Evolutionary conservation across 305 asterid genomes (phyloP), one percentile per base, ranked within the genome.

Genomic region (Fraxinus latifolia): DNA sequence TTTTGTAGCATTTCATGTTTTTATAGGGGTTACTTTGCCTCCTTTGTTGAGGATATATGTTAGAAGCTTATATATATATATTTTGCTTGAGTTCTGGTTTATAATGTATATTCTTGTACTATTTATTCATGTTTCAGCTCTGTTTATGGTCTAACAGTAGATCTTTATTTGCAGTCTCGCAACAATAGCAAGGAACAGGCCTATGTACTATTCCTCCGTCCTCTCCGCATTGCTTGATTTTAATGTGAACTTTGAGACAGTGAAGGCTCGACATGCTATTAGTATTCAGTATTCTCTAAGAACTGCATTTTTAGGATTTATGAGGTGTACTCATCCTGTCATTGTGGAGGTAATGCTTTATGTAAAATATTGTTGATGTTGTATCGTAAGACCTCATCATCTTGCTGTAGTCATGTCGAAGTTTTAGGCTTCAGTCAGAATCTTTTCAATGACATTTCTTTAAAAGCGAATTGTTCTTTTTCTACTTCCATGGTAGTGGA

Each of bases 231-330:
- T 94, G 83, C 94, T 96, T 78, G 97, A 94, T 81, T 91, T 93
- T 76, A 87, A 89, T 84, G 88, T 95, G 76, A 88, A 83, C 84
- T 68, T 86, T 74, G 97, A 92, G 91, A 82, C 77, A 81, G 81
- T 85, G 83, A 94, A 90, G 87, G 91, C 94, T 80, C 89, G 89
- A 82, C 99, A 96, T 83, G 58, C 89, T 62, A 87, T 87, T 85
- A 96, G 99, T 86, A 88, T 94, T 79, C 98, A 89, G 89, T 96
- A 93, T 87, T 90, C 98, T 80, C 65, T 96, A 88, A 89, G 98
- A 89, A 96, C 97, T 79, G 97, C 98, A 53, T 90, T 91, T 87
- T 83, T 96, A 88, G 98, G 99, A 84, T 96, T 96, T 86, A 88
- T 96, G 84, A 91, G 97, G 91, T 93, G 98, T 89, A 86, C 92